Base-by-base conservation (phyloP, 306 rosid species). In the Sophora flavescens region DNA sequence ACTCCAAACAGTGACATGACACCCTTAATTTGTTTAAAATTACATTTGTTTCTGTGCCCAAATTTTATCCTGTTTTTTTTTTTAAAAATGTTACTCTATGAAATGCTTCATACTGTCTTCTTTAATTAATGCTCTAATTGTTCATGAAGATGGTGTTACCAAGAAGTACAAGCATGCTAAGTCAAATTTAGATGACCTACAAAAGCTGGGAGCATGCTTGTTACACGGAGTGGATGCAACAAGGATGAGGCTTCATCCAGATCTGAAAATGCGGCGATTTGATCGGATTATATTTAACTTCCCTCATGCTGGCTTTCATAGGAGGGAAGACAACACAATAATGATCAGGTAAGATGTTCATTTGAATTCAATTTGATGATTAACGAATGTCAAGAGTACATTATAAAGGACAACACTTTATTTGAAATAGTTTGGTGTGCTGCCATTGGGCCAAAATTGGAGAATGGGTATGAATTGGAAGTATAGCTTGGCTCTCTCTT, bases 291-390 rank as follows among this genome's bases (percentile, higher is more conserved):
- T 87, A 72, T 88, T 79, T 78, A 90, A 90, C 71, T 88, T 90
- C 58, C 96, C 92, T 57, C 96, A 88, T 80, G 90, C 89, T 0
- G 96, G 91, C 53, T 90, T 90, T 51, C 33, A 16, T 16, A 51
- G 84, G 26, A 86, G 14, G 33, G 96, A 86, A 76, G 73, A 36
- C 30, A 5, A 13, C 64, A 0, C 1, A 4, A 1, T 0, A 4
- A 1, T 83, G 82, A 88, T 90, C 48, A 11, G 58, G 93, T 90
- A 77, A 81, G 93, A 71, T 74, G 53, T 66, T 54, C 6, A 9
- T 18, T 77, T 44, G 36, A 69, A n/a, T 38, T 71, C 61, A 50
- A 47, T 47, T 66, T 6, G 13, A 44, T 62, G 22, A 45, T 57
- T 50, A 13, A 17, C 59, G 68, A 18, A 47, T 22, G 8, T 69